phyloP scores from a whole-genome alignment of 129 eudicot species.

The Dittrichia graveolens region DNA sequence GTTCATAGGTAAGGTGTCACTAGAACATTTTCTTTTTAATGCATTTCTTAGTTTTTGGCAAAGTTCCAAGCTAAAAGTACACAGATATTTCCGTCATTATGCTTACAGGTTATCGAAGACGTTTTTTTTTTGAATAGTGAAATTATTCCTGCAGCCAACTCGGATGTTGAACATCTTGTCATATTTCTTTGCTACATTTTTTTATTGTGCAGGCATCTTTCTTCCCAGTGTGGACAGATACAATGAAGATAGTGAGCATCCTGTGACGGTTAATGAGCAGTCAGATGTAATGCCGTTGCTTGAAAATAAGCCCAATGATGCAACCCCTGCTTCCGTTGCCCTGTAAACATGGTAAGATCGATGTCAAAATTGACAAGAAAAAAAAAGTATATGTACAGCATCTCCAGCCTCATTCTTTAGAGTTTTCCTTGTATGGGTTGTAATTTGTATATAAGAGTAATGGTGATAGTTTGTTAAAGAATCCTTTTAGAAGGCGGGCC shows the following conservation, averaged over 20 bases:
- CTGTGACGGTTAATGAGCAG: constrained; percentile 31
- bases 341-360: constrained; percentile 16
- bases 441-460: no score
- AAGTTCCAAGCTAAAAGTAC: not conserved
- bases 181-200: not conserved
- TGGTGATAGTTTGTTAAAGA: no score
- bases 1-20: constrained; percentile 53
- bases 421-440: no score
- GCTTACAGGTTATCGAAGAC: constrained; percentile 1
- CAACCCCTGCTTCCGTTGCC: not conserved
- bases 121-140: not conserved
- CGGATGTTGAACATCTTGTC: not conserved
- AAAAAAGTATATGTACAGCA: constrained; percentile 27
- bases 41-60: constrained; percentile 6
- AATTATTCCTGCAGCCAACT: not conserved
- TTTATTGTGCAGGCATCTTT: constrained; percentile 65
- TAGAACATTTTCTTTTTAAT: not conserved
- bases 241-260: constrained; percentile 53
- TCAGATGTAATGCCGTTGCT: constrained; percentile 63
- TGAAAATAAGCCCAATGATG: constrained; percentile 38
- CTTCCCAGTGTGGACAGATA: constrained; percentile 67
- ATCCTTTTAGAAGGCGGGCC: no score
- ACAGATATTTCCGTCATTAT: not conserved
- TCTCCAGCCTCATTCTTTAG: no score
- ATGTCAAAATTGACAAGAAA: not conserved